Evolutionary conservation across 164 flowering plant genomes (phyloP).

Genomic region (Nymphaea thermarum): DNA sequence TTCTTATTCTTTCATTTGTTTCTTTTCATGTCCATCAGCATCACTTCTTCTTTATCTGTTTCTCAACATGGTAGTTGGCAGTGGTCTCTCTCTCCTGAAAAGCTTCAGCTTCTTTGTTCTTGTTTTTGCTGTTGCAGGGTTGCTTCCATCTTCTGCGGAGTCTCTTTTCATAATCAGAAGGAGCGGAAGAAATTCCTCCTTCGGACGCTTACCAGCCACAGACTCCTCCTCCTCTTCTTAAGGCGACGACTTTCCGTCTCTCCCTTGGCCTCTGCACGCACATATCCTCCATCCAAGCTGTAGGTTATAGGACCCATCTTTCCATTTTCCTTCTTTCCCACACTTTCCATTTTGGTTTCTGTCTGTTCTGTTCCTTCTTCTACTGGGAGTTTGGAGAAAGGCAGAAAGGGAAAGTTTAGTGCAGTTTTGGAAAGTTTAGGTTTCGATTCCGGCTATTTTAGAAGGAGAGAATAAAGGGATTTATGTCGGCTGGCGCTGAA

Average conservation of each 20-base stretch:
- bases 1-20: no score
- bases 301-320: background rate
- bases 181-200: background rate
- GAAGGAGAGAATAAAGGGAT: background rate
- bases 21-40: background rate
- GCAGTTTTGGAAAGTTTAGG: background rate
- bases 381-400: background rate
- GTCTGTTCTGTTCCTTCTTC: background rate
- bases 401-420: background rate
- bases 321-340: background rate
- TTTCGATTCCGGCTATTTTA: background rate
- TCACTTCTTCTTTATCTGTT: background rate
- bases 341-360: background rate
- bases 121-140: background rate
- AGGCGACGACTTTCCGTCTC: background rate
- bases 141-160: background rate
- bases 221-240: background rate
- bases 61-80: background rate
- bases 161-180: no score
- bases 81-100: background rate
- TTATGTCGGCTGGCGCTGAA: constrained; percentile 1
- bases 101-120: background rate
- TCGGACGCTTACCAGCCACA: background rate
- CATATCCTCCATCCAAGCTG: background rate
- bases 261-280: background rate